These are phyloP conservation scores for Teratosphaeriaceae sp. DNA, from an alignment of 2,329 filamentous ascomycete species.

Conservation along the genomic window DNA sequence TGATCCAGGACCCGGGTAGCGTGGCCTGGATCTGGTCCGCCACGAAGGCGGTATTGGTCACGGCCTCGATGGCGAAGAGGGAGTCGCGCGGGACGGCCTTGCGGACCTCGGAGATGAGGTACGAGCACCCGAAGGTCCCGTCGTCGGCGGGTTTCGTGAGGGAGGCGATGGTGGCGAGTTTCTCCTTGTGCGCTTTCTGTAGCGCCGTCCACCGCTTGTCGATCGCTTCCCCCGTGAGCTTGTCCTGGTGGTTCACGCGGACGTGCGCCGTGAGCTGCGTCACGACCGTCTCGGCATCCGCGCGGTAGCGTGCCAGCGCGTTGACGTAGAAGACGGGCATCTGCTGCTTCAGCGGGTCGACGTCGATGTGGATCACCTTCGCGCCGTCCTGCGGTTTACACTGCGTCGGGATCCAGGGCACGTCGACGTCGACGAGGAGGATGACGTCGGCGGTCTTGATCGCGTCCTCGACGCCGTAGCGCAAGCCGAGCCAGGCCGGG, in stretches of 20 bases:
- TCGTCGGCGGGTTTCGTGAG: conserved; percentile 53
- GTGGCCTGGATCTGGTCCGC: conserved; percentile 64
- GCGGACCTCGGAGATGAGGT: conserved; percentile 50
- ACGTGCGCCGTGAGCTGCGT: conserved; percentile 62
- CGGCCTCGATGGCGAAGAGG: conserved; percentile 71
- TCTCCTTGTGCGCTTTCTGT: conserved; percentile 51
- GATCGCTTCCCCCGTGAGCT: conserved; percentile 26
- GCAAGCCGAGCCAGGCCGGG: conserved; percentile 52
- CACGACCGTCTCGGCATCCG: conserved; percentile 50
- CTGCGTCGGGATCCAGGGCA: conserved; percentile 85
- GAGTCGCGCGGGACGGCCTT: conserved; percentile 55
- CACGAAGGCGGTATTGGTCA: conserved; percentile 63
- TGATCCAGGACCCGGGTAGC: conserved; percentile 67
- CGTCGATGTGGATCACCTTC: conserved; percentile 59
- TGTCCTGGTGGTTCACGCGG: conserved; percentile 38
- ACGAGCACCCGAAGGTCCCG: conserved; percentile 56
- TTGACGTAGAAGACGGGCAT: conserved; percentile 54
- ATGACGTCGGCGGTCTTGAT: conserved; percentile 78
- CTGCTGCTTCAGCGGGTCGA: conserved; percentile 59
- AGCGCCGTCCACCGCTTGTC: conserved; percentile 48
- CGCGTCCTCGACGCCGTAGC: conserved; percentile 65
- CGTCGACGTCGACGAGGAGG: conserved; percentile 79
- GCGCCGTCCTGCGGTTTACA: conserved; percentile 52
- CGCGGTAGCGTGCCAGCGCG: conserved; percentile 46
- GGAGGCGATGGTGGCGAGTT: conserved; percentile 54